These are phyloP conservation scores for Spergularia marina DNA, from an alignment of 148 eudicot genomes.

Conservation along the genomic window DNA sequence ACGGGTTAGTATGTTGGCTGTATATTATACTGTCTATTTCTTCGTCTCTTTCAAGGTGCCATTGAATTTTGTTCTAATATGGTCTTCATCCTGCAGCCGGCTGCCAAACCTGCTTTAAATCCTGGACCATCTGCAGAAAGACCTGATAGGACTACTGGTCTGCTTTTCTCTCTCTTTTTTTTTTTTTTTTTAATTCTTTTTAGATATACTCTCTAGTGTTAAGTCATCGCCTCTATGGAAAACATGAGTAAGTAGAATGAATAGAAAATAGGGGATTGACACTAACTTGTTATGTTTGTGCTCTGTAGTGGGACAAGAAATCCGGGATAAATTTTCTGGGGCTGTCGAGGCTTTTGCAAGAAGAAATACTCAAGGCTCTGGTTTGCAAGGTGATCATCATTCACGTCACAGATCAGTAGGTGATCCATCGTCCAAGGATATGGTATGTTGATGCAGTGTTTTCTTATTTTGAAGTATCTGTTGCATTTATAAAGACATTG, in stretches of 20 bases:
- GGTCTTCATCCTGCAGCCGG: conserved; percentile 44
- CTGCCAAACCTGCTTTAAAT: conserved; percentile 52
- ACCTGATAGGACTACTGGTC: conserved; percentile 69
- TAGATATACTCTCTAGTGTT: not conserved
- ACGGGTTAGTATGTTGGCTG: conserved; percentile 46
- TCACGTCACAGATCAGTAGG: conserved; percentile 61
- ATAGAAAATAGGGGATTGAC: not conserved
- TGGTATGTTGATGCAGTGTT: conserved; percentile 36
- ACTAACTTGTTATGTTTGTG: conserved; percentile 4
- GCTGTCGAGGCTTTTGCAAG: conserved; percentile 72
- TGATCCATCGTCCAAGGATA: conserved; percentile 64
- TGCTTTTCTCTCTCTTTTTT: conserved; percentile 16
- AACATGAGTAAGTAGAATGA: not conserved
- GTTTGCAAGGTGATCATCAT: conserved; percentile 62
- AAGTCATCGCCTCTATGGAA: no score
- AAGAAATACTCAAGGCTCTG: conserved; percentile 50
- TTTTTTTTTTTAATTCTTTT: not conserved
- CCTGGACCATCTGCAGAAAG: conserved; percentile 81
- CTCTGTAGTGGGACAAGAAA: conserved; percentile 54
- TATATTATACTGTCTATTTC: not conserved
- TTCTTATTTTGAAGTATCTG: not conserved
- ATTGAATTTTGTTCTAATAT: conserved; percentile 1
- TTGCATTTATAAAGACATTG: no score
- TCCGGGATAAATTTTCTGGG: conserved; percentile 74
- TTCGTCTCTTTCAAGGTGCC: no score